A percentile compares a stretch with the other conserved stretches of the same genome.
phyloP scores from a whole-genome alignment of 2,329 filamentous ascomycete species.

The Verticillium albo-atrum region DNA sequence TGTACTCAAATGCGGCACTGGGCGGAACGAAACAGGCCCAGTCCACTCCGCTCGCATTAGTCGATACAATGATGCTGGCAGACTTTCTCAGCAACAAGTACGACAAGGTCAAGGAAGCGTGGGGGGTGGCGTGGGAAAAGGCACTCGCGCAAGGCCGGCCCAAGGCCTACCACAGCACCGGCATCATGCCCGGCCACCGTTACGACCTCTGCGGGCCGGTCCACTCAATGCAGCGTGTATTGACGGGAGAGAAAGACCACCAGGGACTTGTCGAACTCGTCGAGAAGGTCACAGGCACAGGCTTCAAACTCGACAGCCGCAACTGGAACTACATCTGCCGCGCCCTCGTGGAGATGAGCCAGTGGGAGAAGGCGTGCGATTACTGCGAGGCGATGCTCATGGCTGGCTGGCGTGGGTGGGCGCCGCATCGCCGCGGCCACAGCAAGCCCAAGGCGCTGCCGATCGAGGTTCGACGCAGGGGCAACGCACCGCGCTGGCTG shows the following conservation, averaged over 20 bases:
- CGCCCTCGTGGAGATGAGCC: constrained; percentile 55
- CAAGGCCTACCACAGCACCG: constrained; percentile 14
- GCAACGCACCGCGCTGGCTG: constrained; percentile 28
- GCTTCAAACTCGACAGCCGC: constrained; percentile 69
- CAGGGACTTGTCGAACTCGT: constrained; percentile 47
- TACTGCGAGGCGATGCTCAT: constrained; percentile 77
- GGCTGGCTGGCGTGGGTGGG: constrained; percentile 74
- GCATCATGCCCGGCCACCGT: constrained; percentile 42
- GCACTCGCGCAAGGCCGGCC: constrained; percentile 39
- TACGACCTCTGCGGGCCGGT: constrained; percentile 48
- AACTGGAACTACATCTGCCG: constrained; percentile 81
- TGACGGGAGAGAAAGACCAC: constrained; percentile 33
- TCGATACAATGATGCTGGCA: constrained; percentile 64
- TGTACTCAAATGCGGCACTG: constrained; percentile 42
- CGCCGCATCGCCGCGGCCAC: constrained; percentile 12
- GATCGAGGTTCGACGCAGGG: constrained; percentile 33
- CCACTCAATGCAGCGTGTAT: constrained; percentile 43
- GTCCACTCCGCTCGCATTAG: constrained; percentile 47
- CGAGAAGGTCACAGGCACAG: constrained; percentile 52
- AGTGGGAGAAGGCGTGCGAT: constrained; percentile 63
- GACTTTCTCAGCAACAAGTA: constrained; percentile 55
- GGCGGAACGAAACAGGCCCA: constrained; percentile 21
- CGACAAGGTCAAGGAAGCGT: constrained; percentile 59
- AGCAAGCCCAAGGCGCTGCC: constrained; percentile 22
- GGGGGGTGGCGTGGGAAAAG: constrained; percentile 56